phyloP scores from a whole-genome alignment of 805 yeast species.

The Candida parachauliodes region DNA sequence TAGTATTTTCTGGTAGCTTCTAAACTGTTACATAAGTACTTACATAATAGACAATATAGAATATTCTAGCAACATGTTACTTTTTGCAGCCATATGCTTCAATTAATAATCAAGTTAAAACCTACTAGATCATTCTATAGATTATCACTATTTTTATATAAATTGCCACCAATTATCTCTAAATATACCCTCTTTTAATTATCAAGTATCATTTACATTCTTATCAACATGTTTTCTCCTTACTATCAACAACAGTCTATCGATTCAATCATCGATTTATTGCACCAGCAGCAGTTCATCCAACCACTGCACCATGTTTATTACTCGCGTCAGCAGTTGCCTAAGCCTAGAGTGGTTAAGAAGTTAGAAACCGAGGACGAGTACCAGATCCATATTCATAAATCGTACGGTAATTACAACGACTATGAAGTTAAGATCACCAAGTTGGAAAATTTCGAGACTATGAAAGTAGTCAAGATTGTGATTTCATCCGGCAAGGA shows the following conservation, averaged over 20 bases:
- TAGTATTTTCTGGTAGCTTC: neutral
- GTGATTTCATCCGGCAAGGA: conserved; percentile 22
- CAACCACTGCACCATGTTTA: conserved; percentile 8
- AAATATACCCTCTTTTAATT: too few species aligned
- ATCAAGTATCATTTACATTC: neutral
- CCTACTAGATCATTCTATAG: neutral
- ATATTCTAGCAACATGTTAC: too few species aligned
- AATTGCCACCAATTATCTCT: too few species aligned
- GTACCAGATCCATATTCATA: conserved; percentile 35
- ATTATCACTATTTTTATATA: neutral
- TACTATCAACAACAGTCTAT: conserved; percentile 5
- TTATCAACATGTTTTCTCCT: conserved; percentile 1
- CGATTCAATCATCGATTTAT: conserved; percentile 12
- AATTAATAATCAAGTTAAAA: too few species aligned
- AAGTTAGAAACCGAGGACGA: conserved; percentile 31
- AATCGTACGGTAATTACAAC: conserved; percentile 30
- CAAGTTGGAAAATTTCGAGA: conserved; percentile 11
- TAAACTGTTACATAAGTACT: neutral
- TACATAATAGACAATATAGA: neutral
- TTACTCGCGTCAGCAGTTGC: conserved; percentile 1
- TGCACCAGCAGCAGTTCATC: conserved; percentile 10
- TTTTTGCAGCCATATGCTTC: too few species aligned
- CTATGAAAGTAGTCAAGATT: conserved; percentile 13
- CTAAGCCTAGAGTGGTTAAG: conserved; percentile 23
- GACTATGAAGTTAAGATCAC: conserved; percentile 29